phyloP scores from a whole-genome alignment of 768 basidiomycete species.

The Psilocybe tampanensis region DNA sequence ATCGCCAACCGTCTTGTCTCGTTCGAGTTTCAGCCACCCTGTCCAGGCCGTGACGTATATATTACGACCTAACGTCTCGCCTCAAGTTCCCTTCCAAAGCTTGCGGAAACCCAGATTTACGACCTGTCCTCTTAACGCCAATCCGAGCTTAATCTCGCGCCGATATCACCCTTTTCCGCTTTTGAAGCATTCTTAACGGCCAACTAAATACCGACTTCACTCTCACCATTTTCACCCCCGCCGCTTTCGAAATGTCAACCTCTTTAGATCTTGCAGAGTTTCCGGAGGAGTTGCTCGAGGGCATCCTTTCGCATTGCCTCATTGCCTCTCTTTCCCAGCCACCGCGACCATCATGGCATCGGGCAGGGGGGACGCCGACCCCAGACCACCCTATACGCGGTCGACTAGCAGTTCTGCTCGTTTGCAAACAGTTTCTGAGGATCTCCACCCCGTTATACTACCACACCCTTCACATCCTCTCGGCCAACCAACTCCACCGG shows the following conservation, averaged over 20 bases:
- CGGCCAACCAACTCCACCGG: constrained; percentile 37
- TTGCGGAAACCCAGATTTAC: not conserved
- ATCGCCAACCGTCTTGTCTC: constrained; percentile 1
- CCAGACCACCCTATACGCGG: constrained; percentile 33
- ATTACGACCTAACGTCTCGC: constrained; percentile 5
- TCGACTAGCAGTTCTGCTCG: constrained; percentile 54
- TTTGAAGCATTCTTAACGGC: not conserved
- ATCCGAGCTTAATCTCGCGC: constrained; percentile 1
- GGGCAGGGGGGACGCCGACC: not conserved
- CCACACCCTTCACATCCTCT: constrained; percentile 47
- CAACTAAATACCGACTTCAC: not conserved
- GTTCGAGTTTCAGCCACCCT: constrained; percentile 14
- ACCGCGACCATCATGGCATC: constrained; percentile 21
- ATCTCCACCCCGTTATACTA: constrained; percentile 63
- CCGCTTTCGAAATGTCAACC: constrained; percentile 1
- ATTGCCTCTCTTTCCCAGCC: constrained; percentile 14
- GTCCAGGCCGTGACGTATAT: constrained; percentile 2
- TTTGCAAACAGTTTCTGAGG: constrained; percentile 53
- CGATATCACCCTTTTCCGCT: constrained; percentile 1
- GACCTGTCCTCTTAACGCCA: constrained; percentile 11
- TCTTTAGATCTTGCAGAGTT: constrained; percentile 21
- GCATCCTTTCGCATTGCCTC: constrained; percentile 31
- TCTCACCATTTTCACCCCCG: not conserved
- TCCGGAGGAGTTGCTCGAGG: constrained; percentile 38
- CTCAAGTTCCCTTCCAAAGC: constrained; percentile 6